Evolutionary conservation across 305 asterid species (phyloP), one percentile per base, ranked within the genome.

Genomic region (Euphrasia arctica): DNA sequence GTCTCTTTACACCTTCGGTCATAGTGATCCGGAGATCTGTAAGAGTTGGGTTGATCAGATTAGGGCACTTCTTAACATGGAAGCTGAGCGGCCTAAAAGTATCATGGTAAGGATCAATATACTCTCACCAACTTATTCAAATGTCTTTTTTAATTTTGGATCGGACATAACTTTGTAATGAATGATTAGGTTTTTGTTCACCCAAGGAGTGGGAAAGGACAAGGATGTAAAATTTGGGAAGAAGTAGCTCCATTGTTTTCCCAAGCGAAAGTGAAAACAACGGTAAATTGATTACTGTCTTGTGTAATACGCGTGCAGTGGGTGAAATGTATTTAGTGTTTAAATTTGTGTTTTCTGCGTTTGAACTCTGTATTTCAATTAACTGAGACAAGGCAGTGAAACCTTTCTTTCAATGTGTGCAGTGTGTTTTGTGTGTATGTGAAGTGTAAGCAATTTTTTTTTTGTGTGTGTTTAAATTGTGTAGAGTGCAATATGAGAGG

Each of bases 151-250:
- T 10, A 1, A 5, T 25, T 54, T 52, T 27, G 32, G 22, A 13
- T 62, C 66, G 36, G 54, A 60, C 71, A 70, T 72, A 59, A 62
- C 72, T 74, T 67, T 74, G 70, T 80, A 71, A 78, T 69, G 71
- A 74, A 75, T 82, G 75, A 75, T 82, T 77, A 93, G 98, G 97
- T 93, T 74, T 83, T 89, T 72, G 88, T 93, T 68, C 82, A 93
- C 73, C 98, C 97, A 72, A 78, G 70, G 83, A 90, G 98, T 75
- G 98, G 97, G 70, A 90, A 93, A 79, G 90, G 88, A 66, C 84
- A 86, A 31, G 97, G 97, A 65, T 66, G 89, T 68, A 80, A 72
- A 65, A 76, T 81, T 67, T 93, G 98, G 98, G 96, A 90, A 73
- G 70, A 78, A 7, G 91, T 93, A 72, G 87, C 88, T 74, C 97